These are phyloP conservation scores for Komagataella kurtzmanii DNA, from an alignment of 805 yeast genomes.

Conservation along the genomic window DNA sequence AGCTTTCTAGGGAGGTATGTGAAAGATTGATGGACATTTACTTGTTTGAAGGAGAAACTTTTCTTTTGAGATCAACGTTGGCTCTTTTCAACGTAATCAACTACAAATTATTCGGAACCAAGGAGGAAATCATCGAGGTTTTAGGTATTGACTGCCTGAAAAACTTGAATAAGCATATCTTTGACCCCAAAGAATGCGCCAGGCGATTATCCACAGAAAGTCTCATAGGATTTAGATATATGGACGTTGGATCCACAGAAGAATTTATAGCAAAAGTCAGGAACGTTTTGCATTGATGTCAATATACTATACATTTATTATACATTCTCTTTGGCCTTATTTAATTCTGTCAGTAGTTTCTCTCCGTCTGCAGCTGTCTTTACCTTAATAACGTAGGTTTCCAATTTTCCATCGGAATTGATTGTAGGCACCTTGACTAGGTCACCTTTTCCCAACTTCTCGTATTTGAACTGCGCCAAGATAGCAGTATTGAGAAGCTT, in stretches of 20 bases:
- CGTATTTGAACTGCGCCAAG: conserved; percentile 43
- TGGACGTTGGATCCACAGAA: conserved; percentile 36
- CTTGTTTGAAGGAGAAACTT: conserved; percentile 47
- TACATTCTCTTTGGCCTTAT: background rate
- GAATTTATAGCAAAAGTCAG: conserved; percentile 32
- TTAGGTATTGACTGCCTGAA: conserved; percentile 22
- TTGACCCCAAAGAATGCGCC: background rate
- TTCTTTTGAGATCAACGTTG: conserved; percentile 37
- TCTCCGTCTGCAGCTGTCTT: conserved; percentile 63
- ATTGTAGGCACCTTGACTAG: conserved; percentile 56
- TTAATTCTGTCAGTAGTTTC: conserved; percentile 23
- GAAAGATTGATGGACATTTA: conserved; percentile 42
- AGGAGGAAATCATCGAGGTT: conserved; percentile 27
- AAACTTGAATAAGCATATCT: conserved; percentile 10
- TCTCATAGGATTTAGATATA: conserved; percentile 15
- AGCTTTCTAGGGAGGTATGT: conserved; percentile 30
- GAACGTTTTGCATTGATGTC: conserved; percentile 13
- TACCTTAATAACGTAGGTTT: conserved; percentile 61
- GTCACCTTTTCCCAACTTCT: conserved; percentile 49
- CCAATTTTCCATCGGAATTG: conserved; percentile 32
- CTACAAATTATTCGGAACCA: conserved; percentile 37
- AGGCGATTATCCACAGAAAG: conserved; percentile 3
- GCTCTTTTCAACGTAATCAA: conserved; percentile 35
- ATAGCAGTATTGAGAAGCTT: conserved; percentile 61
- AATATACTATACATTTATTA: conserved; percentile 1